Evolutionary conservation across 2,329 filamentous ascomycete genomes (phyloP).

Genomic region (Cladosporium cucumerinum): DNA sequence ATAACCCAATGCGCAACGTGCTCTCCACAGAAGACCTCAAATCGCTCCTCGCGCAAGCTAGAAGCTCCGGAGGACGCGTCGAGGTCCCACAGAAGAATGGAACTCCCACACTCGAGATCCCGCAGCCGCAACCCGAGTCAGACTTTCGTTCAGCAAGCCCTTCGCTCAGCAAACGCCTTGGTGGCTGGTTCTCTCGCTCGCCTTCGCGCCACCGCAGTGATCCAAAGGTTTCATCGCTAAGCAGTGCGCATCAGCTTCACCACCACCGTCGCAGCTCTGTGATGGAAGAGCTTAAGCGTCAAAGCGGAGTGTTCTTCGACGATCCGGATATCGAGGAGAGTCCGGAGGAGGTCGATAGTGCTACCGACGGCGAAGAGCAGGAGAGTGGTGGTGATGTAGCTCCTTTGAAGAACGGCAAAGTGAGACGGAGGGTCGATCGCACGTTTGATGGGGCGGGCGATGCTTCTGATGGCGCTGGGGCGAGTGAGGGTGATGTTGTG

Average conservation of each 20-base stretch:
- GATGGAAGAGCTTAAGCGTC: slow-evolving; percentile 44
- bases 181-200: slow-evolving; percentile 27
- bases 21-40: slow-evolving; percentile 48
- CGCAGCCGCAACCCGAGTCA: neutral
- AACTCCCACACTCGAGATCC: slow-evolving; percentile 6
- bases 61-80: slow-evolving; percentile 29
- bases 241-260: neutral
- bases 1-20: slow-evolving; percentile 30
- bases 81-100: slow-evolving; percentile 18
- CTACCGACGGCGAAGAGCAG: slow-evolving; percentile 14
- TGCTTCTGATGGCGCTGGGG: neutral
- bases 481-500: neutral
- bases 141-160: slow-evolving; percentile 23
- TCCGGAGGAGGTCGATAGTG: slow-evolving; percentile 21
- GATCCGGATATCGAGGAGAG: slow-evolving; percentile 35
- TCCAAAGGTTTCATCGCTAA: neutral
- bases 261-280: slow-evolving; percentile 32
- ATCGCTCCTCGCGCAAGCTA: slow-evolving; percentile 38
- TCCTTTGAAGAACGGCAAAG: neutral
- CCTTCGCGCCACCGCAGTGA: slow-evolving; percentile 22
- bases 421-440: slow-evolving; percentile 3
- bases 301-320: slow-evolving; percentile 48
- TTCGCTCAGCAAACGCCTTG: slow-evolving; percentile 32
- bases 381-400: slow-evolving; percentile 2
- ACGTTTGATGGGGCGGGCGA: neutral